These are phyloP conservation scores for Enterocytospora artemiae DNA, from an alignment of 371 early-diverging fungal genomes.

Conservation along the genomic window DNA sequence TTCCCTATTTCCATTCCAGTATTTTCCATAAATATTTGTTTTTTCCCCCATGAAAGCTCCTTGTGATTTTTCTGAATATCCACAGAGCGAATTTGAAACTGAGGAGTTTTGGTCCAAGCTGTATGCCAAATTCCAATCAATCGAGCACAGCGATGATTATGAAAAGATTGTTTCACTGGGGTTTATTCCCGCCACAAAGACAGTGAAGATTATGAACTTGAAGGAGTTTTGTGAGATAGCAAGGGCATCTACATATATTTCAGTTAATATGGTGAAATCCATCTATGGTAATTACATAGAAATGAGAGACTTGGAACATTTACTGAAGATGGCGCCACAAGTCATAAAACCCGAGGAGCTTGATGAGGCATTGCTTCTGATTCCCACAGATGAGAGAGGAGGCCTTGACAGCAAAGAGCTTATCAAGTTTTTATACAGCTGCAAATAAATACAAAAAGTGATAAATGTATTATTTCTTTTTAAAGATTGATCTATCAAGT, in stretches of 20 bases:
- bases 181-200: not conserved
- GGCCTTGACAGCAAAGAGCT: not conserved
- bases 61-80: too few species aligned
- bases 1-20: too few species aligned
- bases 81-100: too few species aligned
- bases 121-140: too few species aligned
- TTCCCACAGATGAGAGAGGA: not conserved
- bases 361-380: slow-evolving; percentile 9
- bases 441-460: slow-evolving; percentile 2
- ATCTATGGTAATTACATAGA: not conserved
- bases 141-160: not conserved
- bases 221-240: slow-evolving; percentile 5
- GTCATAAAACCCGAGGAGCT: slow-evolving; percentile 3
- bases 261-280: slow-evolving; percentile 1
- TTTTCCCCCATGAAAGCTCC: too few species aligned
- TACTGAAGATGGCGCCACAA: slow-evolving; percentile 6
- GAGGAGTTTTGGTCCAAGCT: too few species aligned
- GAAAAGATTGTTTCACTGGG: not conserved
- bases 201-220: not conserved
- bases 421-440: slow-evolving; percentile 12
- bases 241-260: not conserved
- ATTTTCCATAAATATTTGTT: too few species aligned
- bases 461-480: not conserved
- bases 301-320: not conserved
- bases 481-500: not conserved